Evolutionary conservation across 140 eudicot species (phyloP).

Genomic region (Cichorium intybus): DNA sequence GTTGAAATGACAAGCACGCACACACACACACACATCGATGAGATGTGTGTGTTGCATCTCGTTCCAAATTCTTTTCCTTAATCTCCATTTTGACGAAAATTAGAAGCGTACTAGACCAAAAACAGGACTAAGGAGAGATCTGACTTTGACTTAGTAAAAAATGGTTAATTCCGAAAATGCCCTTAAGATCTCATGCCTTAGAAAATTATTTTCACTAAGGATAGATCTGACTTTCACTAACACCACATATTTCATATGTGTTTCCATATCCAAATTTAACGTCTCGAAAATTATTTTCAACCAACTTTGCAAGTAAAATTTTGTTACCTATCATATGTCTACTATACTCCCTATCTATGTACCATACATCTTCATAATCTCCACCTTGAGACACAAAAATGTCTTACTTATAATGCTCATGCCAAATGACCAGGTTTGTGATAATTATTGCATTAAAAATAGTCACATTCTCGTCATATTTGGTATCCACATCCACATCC

Average conservation of each 20-base stretch:
- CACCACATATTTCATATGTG: neutral
- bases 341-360: neutral
- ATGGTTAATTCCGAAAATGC: too few relatives aligned
- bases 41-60: too few relatives aligned
- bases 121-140: too few relatives aligned
- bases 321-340: constrained; percentile 11
- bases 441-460: neutral
- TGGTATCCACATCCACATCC: neutral
- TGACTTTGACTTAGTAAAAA: too few relatives aligned
- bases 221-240: too few relatives aligned
- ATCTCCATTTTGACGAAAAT: too few relatives aligned
- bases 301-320: neutral
- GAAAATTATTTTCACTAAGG: too few relatives aligned
- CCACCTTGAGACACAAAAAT: constrained; percentile 1
- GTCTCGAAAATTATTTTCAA: neutral
- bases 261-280: neutral
- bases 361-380: neutral
- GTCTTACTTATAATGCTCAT: neutral
- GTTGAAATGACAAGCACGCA: too few relatives aligned
- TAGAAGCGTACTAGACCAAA: too few relatives aligned
- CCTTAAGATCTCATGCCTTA: too few relatives aligned
- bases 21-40: too few relatives aligned
- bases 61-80: too few relatives aligned
- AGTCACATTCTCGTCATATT: neutral
- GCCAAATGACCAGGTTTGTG: constrained; percentile 1